These are phyloP conservation scores for Ochromonas danica DNA, from an alignment of 108 stramenopile species.

Conservation along the genomic window DNA sequence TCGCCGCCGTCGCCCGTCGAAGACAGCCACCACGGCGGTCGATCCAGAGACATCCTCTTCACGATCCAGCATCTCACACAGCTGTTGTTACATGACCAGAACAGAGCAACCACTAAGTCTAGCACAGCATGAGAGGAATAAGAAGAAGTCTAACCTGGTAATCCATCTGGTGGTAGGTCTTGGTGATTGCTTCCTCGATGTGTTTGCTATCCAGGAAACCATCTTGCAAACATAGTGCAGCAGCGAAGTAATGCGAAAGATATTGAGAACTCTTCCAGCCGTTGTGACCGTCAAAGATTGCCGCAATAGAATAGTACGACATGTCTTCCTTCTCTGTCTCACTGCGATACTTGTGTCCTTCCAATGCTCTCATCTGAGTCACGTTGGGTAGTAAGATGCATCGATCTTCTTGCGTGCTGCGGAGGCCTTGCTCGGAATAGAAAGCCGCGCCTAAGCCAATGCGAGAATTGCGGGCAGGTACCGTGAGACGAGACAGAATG, in stretches of 20 bases:
- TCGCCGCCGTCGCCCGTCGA: slow-evolving; percentile 39
- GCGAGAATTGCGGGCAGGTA: background rate
- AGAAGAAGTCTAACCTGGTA: no score
- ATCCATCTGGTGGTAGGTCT: slow-evolving; percentile 45
- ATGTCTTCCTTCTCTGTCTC: background rate
- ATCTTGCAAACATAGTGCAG: background rate
- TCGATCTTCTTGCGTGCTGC: slow-evolving; percentile 53
- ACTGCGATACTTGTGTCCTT: background rate
- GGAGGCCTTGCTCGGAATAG: slow-evolving; percentile 45
- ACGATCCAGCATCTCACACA: slow-evolving; percentile 37
- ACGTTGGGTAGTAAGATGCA: background rate
- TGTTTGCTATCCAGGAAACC: slow-evolving; percentile 6
- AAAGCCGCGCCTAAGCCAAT: slow-evolving; percentile 3
- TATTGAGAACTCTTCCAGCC: slow-evolving; percentile 33
- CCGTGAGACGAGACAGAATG: background rate
- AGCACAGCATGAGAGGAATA: no score
- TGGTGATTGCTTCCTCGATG: slow-evolving; percentile 29
- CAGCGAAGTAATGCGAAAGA: slow-evolving; percentile 4
- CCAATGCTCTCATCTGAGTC: background rate
- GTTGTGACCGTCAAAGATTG: slow-evolving; percentile 56
- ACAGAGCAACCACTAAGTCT: no score
- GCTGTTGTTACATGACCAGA: no score
- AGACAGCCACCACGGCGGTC: slow-evolving; percentile 45
- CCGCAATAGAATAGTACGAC: slow-evolving; percentile 39
- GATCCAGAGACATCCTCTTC: slow-evolving; percentile 49